Evolutionary conservation across 352 stramenopile genomes (phyloP), one percentile per base, ranked within the genome.

Genomic region (Phytophthora ramorum): DNA sequence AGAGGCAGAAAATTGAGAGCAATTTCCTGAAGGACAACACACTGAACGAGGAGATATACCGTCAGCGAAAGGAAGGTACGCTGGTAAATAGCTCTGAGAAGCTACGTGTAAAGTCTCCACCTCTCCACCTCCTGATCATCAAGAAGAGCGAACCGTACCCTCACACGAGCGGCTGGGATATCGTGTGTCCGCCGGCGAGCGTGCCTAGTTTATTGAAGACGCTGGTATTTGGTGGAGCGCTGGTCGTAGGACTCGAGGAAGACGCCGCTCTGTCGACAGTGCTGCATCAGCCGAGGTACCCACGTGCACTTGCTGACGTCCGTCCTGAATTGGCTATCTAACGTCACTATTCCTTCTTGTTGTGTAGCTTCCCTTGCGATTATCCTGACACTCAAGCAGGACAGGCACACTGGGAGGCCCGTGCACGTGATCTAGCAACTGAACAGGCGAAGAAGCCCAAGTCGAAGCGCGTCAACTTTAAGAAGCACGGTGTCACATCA

Each of bases 241-340:
- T 95, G 35, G 84, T 92, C 9, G 77, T 96, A 35, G 88, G 88
- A 7, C 41, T 92, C 1, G 81, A 92, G 22, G 88, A 96, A 69
- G 66, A 89, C 9, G 75, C 81, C 26, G 83, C 88, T 24, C 19
- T 93, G 3, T 67, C 53, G 13, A 91, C 88, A 0, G 75, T 87
- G 9, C 49, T 85, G n/a, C 55, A 87, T 52, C 47, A 68, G 53
- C 58, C 76, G 14, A 82, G 77, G 82, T 90, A 58, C 7, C 48
- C 48, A 26, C 43, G 38, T 45, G n/a, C n/a, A 40, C 3, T 45
- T 47, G 14, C 58, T 59, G 1, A 49, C 43, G 19, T 14, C 52
- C 24, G 28, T 30, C 37, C 10, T 14, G 0, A 30, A 58, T 5
- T 9, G 16, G 19, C 24, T 41, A 26, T 45, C 26, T 71, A 24